Percentiles rank a stretch among this genome's conserved stretches.
Evolutionary conservation across 129 eudicot species (phyloP).

Genomic region (Oenanthe sinensis): DNA sequence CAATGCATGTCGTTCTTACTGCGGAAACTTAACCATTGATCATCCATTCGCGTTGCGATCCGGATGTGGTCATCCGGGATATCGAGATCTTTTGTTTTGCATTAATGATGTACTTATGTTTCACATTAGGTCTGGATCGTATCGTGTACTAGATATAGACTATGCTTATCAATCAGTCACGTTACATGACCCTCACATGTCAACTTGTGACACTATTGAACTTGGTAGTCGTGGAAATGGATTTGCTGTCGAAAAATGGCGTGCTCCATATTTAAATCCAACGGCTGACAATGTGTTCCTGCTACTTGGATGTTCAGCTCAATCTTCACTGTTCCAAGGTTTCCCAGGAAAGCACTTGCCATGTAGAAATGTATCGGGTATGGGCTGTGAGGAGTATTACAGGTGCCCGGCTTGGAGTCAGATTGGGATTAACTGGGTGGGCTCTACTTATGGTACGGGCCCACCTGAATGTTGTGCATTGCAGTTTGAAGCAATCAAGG

Average conservation of each 20-base stretch:
- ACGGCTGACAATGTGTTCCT: constrained; percentile 74
- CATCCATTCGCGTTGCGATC: constrained; percentile 71
- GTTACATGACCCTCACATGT: constrained; percentile 83
- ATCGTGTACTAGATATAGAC: constrained; percentile 73
- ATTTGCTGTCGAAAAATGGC: constrained; percentile 79
- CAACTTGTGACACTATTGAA: constrained; percentile 67
- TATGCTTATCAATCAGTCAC: constrained; percentile 69
- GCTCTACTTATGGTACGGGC: constrained; percentile 62
- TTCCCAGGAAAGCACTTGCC: constrained; percentile 77
- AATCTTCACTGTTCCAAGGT: constrained; percentile 79
- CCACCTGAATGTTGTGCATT: constrained; percentile 82
- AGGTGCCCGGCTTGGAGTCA: constrained; percentile 71
- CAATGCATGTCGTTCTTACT: constrained; percentile 64
- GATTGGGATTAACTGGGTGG: constrained; percentile 43
- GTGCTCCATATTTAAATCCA: constrained; percentile 64
- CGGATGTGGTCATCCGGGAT: constrained; percentile 93
- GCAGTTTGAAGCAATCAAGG: constrained; percentile 55
- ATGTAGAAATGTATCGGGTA: constrained; percentile 77
- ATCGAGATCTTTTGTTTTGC: constrained; percentile 71
- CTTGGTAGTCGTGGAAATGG: constrained; percentile 76
- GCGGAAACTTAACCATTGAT: constrained; percentile 81
- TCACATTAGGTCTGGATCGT: constrained; percentile 90
- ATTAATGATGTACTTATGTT: constrained; percentile 86
- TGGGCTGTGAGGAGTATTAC: constrained; percentile 88
- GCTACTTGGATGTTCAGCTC: constrained; percentile 80